phyloP scores from a whole-genome alignment of 495 filamentous ascomycete genomes.

The Xylaria longipes region DNA sequence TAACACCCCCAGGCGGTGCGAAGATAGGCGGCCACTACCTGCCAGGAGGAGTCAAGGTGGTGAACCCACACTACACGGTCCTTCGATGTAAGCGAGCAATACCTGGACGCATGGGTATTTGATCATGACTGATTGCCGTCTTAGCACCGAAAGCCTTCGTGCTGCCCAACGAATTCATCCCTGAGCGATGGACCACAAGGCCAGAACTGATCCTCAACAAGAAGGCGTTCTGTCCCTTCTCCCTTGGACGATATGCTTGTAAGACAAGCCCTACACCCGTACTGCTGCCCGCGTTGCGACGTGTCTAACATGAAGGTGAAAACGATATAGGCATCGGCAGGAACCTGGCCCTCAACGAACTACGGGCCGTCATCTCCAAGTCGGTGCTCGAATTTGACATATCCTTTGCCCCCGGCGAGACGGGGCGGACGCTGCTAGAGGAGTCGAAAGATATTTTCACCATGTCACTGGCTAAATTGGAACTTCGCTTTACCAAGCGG shows the following conservation, averaged over 20 bases:
- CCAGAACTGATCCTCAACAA: conserved; percentile 45
- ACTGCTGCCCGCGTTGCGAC: not conserved
- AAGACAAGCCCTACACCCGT: not conserved
- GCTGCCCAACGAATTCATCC: conserved; percentile 47
- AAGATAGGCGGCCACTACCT: conserved; percentile 27
- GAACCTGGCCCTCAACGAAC: conserved; percentile 44
- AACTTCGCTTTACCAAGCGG: conserved; percentile 31
- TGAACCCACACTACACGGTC: conserved; percentile 42
- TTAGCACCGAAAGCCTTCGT: conserved; percentile 37
- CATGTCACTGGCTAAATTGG: conserved; percentile 27
- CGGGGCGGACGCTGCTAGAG: conserved; percentile 33
- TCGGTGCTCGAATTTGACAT: conserved; percentile 46
- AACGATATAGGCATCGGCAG: conserved; percentile 34
- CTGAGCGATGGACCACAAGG: conserved; percentile 51
- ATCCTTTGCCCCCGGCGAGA: conserved; percentile 42
- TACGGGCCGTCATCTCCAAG: conserved; percentile 46
- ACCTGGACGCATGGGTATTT: not conserved
- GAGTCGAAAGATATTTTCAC: conserved; percentile 35
- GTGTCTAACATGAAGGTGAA: conserved; percentile 18
- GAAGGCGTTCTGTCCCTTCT: conserved; percentile 45
- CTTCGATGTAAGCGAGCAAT: conserved; percentile 28
- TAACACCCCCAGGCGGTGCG: conserved; percentile 37
- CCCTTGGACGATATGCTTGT: conserved; percentile 21
- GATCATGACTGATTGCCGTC: not conserved
- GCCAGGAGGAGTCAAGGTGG: conserved; percentile 28